Percentiles rank a stretch among this genome's conserved stretches.
These are phyloP conservation scores for Penicillium bialowiezense DNA, from an alignment of 495 filamentous ascomycete genomes.

Conservation along the genomic window DNA sequence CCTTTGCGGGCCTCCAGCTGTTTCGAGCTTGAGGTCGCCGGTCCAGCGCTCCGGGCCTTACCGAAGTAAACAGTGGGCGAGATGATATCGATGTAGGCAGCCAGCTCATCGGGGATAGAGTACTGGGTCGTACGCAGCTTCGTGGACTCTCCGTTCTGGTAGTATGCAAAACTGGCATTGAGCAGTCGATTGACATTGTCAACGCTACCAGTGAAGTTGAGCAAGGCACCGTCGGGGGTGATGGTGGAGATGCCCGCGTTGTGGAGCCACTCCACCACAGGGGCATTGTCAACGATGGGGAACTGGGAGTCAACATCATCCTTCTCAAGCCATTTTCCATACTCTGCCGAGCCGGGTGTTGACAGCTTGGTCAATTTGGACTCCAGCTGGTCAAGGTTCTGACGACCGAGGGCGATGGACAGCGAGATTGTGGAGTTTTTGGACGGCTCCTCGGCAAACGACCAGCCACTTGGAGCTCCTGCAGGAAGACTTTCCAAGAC, in stretches of 20 bases:
- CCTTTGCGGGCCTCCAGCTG: conserved; percentile 6
- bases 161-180: conserved; percentile 44
- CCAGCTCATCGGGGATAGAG: conserved; percentile 58
- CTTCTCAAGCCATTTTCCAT: conserved; percentile 55
- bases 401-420: conserved; percentile 40
- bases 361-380: conserved; percentile 52
- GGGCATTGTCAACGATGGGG: conserved; percentile 40
- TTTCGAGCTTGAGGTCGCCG: conserved; percentile 12
- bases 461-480: conserved; percentile 13
- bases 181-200: conserved; percentile 48
- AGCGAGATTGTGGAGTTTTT: conserved; percentile 20
- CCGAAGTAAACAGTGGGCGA: conserved; percentile 60
- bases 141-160: conserved; percentile 28
- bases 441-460: conserved; percentile 9
- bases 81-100: conserved; percentile 52
- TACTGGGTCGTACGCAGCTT: conserved; percentile 59
- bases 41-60: conserved; percentile 28
- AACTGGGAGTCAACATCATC: conserved; percentile 52
- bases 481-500: conserved; percentile 17
- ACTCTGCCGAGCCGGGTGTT: conserved; percentile 50
- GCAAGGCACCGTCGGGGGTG: conserved; percentile 40
- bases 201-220: conserved; percentile 49
- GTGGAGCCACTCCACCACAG: conserved; percentile 50
- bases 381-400: conserved; percentile 54
- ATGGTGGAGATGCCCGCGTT: conserved; percentile 44